Evolutionary conservation across 2,329 filamentous ascomycete species (phyloP).

Genomic region (Pseudogymnoascus pannorum): DNA sequence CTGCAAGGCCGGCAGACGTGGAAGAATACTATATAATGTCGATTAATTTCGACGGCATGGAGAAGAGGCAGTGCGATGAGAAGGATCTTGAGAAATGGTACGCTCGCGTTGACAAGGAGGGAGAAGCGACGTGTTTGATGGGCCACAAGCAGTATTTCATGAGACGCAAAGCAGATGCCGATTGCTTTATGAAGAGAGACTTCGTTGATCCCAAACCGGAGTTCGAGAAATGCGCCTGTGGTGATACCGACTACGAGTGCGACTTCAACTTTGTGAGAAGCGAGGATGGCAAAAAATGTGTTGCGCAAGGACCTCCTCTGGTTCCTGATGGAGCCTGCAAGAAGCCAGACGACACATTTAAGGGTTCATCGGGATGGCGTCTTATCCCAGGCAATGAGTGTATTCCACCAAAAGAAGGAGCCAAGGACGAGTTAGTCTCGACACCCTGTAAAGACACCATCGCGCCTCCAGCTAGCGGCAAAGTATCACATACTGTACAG

Average conservation of each 20-base stretch:
- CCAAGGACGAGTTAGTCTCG: constrained; percentile 67
- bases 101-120: constrained; percentile 72
- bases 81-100: constrained; percentile 88
- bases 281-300: constrained; percentile 61
- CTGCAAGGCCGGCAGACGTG: constrained; percentile 38
- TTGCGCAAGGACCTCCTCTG: constrained; percentile 52
- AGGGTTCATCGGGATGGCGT: constrained; percentile 83
- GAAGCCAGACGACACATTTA: constrained; percentile 61
- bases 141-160: constrained; percentile 85
- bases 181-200: constrained; percentile 82
- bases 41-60: constrained; percentile 75
- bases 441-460: constrained; percentile 63
- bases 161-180: constrained; percentile 76
- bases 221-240: constrained; percentile 72
- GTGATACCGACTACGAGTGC: constrained; percentile 83
- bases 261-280: constrained; percentile 80
- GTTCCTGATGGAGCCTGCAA: constrained; percentile 70
- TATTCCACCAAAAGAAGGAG: constrained; percentile 44
- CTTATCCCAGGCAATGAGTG: constrained; percentile 81
- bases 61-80: constrained; percentile 69
- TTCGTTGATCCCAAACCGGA: constrained; percentile 71
- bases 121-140: constrained; percentile 85
- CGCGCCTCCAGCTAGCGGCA: constrained; percentile 51
- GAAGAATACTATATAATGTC: constrained; percentile 58
- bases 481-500: constrained; percentile 54